These are phyloP conservation scores for Epichloe baconii DNA, from an alignment of 2,329 filamentous ascomycete genomes.

Conservation along the genomic window DNA sequence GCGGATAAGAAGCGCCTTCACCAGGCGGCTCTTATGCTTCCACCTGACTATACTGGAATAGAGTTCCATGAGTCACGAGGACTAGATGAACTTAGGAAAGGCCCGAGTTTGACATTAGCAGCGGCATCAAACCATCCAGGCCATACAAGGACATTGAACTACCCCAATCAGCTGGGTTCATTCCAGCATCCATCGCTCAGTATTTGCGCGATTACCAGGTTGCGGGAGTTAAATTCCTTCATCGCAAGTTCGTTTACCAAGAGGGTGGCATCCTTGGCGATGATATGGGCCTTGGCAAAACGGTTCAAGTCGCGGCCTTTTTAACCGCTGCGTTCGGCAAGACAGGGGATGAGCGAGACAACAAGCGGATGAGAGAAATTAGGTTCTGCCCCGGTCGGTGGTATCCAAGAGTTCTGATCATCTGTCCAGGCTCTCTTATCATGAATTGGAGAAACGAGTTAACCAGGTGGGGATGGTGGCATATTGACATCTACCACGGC, in stretches of 20 bases:
- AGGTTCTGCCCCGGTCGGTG: slow-evolving; percentile 49
- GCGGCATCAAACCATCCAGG: slow-evolving; percentile 49
- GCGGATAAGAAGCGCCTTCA: slow-evolving; percentile 43
- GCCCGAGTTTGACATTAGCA: slow-evolving; percentile 47
- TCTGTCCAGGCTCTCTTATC: slow-evolving; percentile 81
- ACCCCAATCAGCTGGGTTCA: slow-evolving; percentile 61
- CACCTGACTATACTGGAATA: slow-evolving; percentile 64
- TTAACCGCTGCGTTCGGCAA: slow-evolving; percentile 88
- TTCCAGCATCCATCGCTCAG: slow-evolving; percentile 81
- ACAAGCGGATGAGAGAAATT: slow-evolving; percentile 78
- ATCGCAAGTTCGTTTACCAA: slow-evolving; percentile 82
- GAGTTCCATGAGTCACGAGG: slow-evolving; percentile 44
- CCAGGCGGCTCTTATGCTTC: slow-evolving; percentile 58
- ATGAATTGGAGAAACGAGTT: slow-evolving; percentile 86
- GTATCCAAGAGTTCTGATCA: slow-evolving; percentile 68
- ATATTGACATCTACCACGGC: slow-evolving; percentile 72
- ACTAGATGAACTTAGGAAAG: slow-evolving; percentile 42
- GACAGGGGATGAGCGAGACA: slow-evolving; percentile 75
- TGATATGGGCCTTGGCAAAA: slow-evolving; percentile 97
- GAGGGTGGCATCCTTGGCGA: slow-evolving; percentile 84
- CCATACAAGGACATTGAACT: slow-evolving; percentile 65
- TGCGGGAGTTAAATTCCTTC: slow-evolving; percentile 70
- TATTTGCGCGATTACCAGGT: slow-evolving; percentile 90
- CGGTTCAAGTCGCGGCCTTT: slow-evolving; percentile 89
- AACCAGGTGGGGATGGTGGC: slow-evolving; percentile 90